Evolutionary conservation across 129 eudicot genomes (phyloP).

Genomic region (Rutidosis leptorrhynchoides): DNA sequence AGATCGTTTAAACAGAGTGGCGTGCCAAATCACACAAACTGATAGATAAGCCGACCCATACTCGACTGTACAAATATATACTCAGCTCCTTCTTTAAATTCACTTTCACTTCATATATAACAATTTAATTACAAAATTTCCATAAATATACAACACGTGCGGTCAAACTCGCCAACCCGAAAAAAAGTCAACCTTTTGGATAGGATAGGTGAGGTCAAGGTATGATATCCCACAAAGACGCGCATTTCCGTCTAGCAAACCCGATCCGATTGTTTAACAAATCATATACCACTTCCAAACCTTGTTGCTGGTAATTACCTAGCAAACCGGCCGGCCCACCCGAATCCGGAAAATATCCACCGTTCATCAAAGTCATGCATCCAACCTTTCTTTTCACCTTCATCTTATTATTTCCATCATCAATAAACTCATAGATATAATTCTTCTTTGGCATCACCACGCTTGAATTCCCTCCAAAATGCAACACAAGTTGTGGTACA

Average conservation of each 20-base stretch:
- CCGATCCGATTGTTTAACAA: conserved; percentile 79
- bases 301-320: conserved; percentile 92
- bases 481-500: conserved; percentile 61
- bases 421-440: conserved; percentile 68
- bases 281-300: conserved; percentile 93
- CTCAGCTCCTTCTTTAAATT: too few species aligned
- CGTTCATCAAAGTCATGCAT: conserved; percentile 89
- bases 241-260: conserved; percentile 74
- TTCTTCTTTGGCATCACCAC: conserved; percentile 75
- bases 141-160: conserved; percentile 27
- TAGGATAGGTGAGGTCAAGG: neutral
- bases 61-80: conserved; percentile 8
- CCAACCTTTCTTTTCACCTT: conserved; percentile 58
- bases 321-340: conserved; percentile 85
- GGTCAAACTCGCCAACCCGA: conserved; percentile 31
- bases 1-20: conserved; percentile 5
- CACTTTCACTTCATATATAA: too few species aligned
- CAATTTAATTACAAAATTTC: too few species aligned
- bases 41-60: neutral
- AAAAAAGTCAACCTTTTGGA: neutral
- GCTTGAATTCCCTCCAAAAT: conserved; percentile 78
- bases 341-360: conserved; percentile 68
- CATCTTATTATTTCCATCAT: conserved; percentile 41
- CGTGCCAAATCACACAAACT: conserved; percentile 10
- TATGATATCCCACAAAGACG: conserved; percentile 71